Evolutionary conservation across 768 basidiomycete genomes (phyloP), one percentile per base, ranked within the genome.

Genomic region (Auricularia auricula-judae): DNA sequence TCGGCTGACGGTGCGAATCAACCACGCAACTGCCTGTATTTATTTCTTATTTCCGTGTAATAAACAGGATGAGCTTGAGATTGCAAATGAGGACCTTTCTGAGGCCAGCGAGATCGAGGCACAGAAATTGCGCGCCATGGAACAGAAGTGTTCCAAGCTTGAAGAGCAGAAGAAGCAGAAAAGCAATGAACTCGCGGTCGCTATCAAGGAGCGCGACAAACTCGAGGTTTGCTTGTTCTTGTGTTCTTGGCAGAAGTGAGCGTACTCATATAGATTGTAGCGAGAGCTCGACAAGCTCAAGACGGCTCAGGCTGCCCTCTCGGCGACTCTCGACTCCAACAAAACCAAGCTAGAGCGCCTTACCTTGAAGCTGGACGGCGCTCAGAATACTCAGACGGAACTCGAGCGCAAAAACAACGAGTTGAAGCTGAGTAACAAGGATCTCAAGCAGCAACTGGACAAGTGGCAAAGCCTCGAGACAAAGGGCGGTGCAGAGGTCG

Each of bases 391-490:
- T 61, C 76, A 80, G 47, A 74, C 77, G 0, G 85, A 86, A 36
- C 77, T 89, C 43, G 80, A 86, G 65, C 80, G 79, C 56, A 71
- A 77, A 39, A 81, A 85, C 63, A 81, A 83, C 51, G 86, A 88
- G 47, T 78, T 84, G 29, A 81, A 83, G 65, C 81, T 84, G 4
- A 78, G 79, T 10, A 81, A 80, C 60, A 73, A 74, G 3, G 81
- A 86, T 51, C 75, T 89, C 43, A 79, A 81, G 61, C 80, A 81
- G 16, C 89, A 91, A 68, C 75, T 91, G 8, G 81, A 82, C 51
- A 83, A 86, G 69, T 89, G 87, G 87, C 80, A 87, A 69, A 79
- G 73, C 34, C 72, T 89, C 18, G 89, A 90, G 69, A 84, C 76
- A 34, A 84, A 83, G 60, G 87, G 84, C 59, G 84, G 80, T 11